phyloP scores from a whole-genome alignment of 805 yeast species.

The Suhomyces kilbournensis region DNA sequence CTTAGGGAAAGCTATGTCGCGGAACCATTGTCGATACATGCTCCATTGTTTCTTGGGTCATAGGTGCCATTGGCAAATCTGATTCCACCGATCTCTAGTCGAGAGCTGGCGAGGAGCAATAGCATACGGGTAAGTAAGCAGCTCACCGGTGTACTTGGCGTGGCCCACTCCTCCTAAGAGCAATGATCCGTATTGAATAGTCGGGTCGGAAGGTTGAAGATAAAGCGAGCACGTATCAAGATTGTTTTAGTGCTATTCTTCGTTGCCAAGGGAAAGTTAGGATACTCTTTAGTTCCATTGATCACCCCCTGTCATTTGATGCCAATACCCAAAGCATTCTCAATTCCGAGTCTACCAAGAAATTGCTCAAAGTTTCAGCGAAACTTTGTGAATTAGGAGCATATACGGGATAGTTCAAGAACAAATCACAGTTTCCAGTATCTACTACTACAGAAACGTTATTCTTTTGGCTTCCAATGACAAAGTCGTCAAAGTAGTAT shows the following conservation, averaged over 20 bases:
- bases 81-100: neutral
- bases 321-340: too few relatives aligned
- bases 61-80: neutral
- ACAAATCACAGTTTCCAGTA: too few relatives aligned
- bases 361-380: too few relatives aligned
- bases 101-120: too few relatives aligned
- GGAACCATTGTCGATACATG: neutral
- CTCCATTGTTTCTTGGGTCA: neutral
- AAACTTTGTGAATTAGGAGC: too few relatives aligned
- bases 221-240: constrained; percentile 61
- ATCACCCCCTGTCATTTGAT: too few relatives aligned
- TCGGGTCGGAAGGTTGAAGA: constrained; percentile 41
- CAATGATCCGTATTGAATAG: constrained; percentile 46
- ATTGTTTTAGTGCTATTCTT: constrained; percentile 50
- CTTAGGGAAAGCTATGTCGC: neutral
- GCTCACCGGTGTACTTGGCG: constrained; percentile 54
- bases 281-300: too few relatives aligned
- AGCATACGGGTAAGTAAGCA: neutral
- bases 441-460: too few relatives aligned
- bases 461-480: too few relatives aligned
- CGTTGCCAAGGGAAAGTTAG: constrained; percentile 62
- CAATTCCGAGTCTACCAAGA: too few relatives aligned
- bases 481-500: too few relatives aligned
- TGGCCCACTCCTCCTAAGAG: constrained; percentile 74
- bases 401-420: too few relatives aligned